Evolutionary conservation across 2,329 filamentous ascomycete species (phyloP).

Genomic region (Aspergillus uvarum): DNA sequence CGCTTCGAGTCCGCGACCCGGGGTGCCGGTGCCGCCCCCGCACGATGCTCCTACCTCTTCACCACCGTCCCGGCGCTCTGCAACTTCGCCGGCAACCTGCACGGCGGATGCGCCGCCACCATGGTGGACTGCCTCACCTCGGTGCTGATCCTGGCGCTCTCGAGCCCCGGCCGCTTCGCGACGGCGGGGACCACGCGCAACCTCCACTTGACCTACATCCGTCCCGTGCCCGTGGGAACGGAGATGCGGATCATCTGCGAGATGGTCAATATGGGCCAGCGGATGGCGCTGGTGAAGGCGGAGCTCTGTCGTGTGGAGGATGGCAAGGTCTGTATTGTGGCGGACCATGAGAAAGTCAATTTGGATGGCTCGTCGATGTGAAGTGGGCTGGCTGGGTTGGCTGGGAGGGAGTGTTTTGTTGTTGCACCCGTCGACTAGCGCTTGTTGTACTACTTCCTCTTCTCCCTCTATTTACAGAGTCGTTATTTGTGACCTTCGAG

Average conservation of each 20-base stretch:
- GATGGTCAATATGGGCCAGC: constrained; percentile 58
- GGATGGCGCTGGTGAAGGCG: constrained; percentile 55
- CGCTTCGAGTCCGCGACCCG: constrained; percentile 40
- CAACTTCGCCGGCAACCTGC: constrained; percentile 87
- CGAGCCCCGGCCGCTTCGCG: constrained; percentile 61
- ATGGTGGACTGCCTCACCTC: constrained; percentile 68
- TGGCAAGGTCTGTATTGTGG: constrained; percentile 56
- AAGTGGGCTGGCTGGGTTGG: not conserved
- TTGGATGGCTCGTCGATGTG: constrained; percentile 48
- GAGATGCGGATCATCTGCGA: constrained; percentile 58
- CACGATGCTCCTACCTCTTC: constrained; percentile 35
- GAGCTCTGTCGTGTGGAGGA: constrained; percentile 53
- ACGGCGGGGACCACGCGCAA: constrained; percentile 64
- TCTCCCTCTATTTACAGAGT: not conserved
- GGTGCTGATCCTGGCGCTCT: constrained; percentile 56
- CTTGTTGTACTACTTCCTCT: not conserved
- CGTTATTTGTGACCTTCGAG: not conserved
- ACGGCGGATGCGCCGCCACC: constrained; percentile 73
- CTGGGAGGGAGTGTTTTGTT: too few relatives aligned
- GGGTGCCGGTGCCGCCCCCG: constrained; percentile 26
- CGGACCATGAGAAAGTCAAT: constrained; percentile 66
- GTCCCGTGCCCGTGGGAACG: constrained; percentile 57
- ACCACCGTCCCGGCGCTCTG: constrained; percentile 83
- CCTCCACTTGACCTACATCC: constrained; percentile 66
- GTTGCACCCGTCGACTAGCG: too few relatives aligned